Evolutionary conservation across 352 stramenopile genomes (phyloP), one percentile per base, ranked within the genome.

Genomic region (Globisporangium mamillatum): DNA sequence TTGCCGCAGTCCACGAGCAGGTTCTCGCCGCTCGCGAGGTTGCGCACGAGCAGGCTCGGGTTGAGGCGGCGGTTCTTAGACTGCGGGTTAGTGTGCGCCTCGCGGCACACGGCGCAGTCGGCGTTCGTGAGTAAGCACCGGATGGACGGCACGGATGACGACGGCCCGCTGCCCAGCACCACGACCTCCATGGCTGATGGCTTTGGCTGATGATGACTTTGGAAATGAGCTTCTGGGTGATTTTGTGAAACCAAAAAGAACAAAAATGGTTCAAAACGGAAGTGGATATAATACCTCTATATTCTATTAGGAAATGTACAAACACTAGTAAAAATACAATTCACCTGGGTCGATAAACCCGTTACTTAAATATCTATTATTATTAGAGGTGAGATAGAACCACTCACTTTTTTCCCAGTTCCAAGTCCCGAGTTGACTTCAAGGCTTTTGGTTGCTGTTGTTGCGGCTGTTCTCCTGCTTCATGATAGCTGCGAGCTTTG

Each of bases 1-100:
- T 97, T 97, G 64, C 90, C 90, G 69, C 84, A 94, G 73, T 97
- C 90, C 41, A 97, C 84, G 54, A 95, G 82, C 22, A 96, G 76
- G 64, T 93, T 91, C 22, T 64, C 67, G 60, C 76, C 59, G 3
- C 24, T 64, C 9, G 60, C 66, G 14, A 80, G 60, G 70, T 88
- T 78, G 32, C 82, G 85, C 44, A 95, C 78, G 36, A 95, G 80
- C 61, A 95, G 66, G 68, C 83, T 92, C 54, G 88, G 88, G 57
- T 94, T 95, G 41, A 91, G 66, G 24, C 88, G 86, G 38, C 86
- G 86, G 70, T 95, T 95, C 61, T 82, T 89, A 22, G 86, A 94
- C 25, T 76, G 59, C 7, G 80, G 80, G 60, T 95, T 90, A 20
- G 68, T 56, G 54, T 92, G 74, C 20, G 88, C 88, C 67, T 92